A percentile compares a stretch with the other conserved stretches of the same genome.
These are phyloP conservation scores for Teunomyces kruisii DNA, from an alignment of 805 yeast genomes.

Conservation along the genomic window DNA sequence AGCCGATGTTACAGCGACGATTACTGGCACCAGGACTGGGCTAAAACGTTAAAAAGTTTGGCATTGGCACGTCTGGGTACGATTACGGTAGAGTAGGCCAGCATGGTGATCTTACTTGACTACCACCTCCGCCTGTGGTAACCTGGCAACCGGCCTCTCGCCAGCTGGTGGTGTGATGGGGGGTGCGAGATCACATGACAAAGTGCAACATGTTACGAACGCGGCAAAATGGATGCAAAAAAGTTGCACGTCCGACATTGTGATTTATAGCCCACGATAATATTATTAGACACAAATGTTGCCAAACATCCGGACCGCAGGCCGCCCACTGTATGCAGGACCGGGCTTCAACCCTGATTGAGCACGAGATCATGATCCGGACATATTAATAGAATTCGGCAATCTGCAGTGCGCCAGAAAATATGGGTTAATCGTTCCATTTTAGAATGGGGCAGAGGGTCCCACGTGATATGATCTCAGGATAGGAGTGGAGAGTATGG, in stretches of 20 bases:
- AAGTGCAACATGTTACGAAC: conserved; percentile 1
- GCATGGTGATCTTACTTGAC: too few species aligned
- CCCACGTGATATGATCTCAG: background rate
- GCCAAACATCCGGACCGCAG: background rate
- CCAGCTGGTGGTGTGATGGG: too few species aligned
- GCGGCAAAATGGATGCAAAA: conserved; percentile 5
- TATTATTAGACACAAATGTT: background rate
- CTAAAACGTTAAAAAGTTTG: conserved; percentile 37
- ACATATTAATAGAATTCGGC: background rate
- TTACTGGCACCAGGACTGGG: conserved; percentile 57
- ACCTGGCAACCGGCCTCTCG: too few species aligned
- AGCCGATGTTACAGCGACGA: conserved; percentile 44
- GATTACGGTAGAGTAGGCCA: background rate
- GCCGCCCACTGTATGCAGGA: background rate
- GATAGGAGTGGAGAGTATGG: background rate
- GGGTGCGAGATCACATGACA: background rate
- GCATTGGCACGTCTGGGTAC: background rate
- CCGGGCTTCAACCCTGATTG: conserved; percentile 4
- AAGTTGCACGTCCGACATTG: background rate
- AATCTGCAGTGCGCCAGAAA: background rate
- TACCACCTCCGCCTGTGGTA: too few species aligned
- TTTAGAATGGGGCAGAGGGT: background rate
- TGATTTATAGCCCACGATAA: background rate
- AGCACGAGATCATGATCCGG: background rate
- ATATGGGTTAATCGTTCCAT: background rate